Conservation (phyloP, 371 early-diverging fungal species). For the Mucor indicus region DNA sequence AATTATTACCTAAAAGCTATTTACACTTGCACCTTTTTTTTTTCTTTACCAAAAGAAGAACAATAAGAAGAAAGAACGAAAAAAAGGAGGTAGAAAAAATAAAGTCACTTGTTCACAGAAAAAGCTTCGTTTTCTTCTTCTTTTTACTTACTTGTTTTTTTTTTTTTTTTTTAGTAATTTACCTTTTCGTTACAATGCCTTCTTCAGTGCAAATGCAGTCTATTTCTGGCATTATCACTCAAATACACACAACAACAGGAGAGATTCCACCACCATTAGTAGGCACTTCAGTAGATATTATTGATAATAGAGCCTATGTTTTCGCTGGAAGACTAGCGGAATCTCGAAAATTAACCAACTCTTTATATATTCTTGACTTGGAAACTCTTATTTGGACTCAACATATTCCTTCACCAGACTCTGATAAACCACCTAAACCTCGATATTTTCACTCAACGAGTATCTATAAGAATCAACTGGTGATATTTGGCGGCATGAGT, state of each 20-base stretch:
- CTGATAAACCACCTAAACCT: conserved; percentile 45
- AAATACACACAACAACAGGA: conserved; percentile 62
- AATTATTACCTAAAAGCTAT: too few species aligned
- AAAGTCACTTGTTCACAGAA: too few species aligned
- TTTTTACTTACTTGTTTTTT: too few species aligned
- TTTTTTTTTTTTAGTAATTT: too few species aligned
- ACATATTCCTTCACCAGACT: conserved; percentile 37
- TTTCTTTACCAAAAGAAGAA: too few species aligned
- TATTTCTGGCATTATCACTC: conserved; percentile 67
- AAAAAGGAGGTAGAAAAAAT: too few species aligned
- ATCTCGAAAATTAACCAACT: conserved; percentile 66
- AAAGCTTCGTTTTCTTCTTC: too few species aligned
- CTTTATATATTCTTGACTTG: conserved; percentile 64
- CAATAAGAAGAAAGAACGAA: too few species aligned
- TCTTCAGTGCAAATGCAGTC: conserved; percentile 50
- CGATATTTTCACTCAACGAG: conserved; percentile 78
- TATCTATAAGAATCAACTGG: conserved; percentile 47
- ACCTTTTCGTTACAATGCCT: too few species aligned
- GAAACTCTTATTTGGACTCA: conserved; percentile 59
- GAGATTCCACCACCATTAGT: conserved; percentile 78
- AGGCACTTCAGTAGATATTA: conserved; percentile 67
- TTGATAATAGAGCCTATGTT: conserved; percentile 61
- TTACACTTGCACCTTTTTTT: too few species aligned
- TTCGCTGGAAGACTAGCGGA: conserved; percentile 73
- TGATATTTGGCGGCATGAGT: conserved; percentile 67